A percentile compares a stretch with the other conserved stretches of the same genome.
phyloP scores from a whole-genome alignment of 1,139 yeast genomes.

The Geotrichum australiense region DNA sequence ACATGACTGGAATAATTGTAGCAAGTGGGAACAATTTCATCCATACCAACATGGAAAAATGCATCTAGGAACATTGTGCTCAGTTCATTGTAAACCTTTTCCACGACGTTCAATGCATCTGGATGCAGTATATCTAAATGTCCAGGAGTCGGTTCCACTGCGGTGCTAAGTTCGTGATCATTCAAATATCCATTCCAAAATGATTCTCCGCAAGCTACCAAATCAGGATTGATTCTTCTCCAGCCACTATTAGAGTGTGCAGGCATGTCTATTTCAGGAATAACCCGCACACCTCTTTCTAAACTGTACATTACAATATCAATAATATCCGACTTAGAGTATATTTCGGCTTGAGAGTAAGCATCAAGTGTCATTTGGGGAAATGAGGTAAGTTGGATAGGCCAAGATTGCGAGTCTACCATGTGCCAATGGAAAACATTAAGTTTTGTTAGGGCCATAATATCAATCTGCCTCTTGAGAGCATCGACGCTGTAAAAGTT shows the following conservation, averaged over 20 bases:
- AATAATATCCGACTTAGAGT: constrained; percentile 34
- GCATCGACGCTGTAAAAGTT: constrained; percentile 36
- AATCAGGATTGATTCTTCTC: constrained; percentile 35
- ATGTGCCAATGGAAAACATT: constrained; percentile 45
- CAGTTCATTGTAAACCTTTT: constrained; percentile 38
- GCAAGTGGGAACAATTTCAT: constrained; percentile 39
- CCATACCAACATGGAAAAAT: constrained; percentile 44
- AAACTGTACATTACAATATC: constrained; percentile 37
- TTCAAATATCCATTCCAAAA: constrained; percentile 34
- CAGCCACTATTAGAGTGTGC: constrained; percentile 46
- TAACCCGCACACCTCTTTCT: constrained; percentile 40
- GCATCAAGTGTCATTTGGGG: constrained; percentile 45
- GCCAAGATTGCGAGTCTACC: constrained; percentile 45
- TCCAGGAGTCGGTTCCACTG: constrained; percentile 45
- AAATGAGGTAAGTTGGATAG: constrained; percentile 34
- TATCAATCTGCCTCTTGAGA: constrained; percentile 39
- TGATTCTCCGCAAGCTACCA: constrained; percentile 37
- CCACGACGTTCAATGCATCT: constrained; percentile 37
- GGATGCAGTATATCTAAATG: constrained; percentile 40
- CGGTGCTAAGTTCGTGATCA: constrained; percentile 30
- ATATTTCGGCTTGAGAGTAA: constrained; percentile 37
- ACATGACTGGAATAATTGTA: constrained; percentile 35
- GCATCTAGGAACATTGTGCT: constrained; percentile 36
- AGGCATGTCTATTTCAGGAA: constrained; percentile 47
- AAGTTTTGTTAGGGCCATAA: constrained; percentile 41